phyloP scores from a whole-genome alignment of 805 yeast species.

The Candida sphagnicola region DNA sequence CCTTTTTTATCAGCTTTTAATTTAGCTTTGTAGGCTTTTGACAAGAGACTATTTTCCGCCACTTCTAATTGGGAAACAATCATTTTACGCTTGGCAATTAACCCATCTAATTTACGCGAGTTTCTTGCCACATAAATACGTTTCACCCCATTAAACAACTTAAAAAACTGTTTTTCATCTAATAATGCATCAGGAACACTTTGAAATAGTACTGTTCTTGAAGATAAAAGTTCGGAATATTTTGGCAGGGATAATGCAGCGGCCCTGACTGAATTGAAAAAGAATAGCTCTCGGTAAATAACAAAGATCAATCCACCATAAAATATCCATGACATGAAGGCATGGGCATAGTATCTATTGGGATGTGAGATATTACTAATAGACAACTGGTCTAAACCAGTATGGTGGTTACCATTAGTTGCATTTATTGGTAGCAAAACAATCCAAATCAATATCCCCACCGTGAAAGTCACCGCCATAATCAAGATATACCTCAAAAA shows the following conservation, averaged over 20 bases:
- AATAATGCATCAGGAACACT: slow-evolving; percentile 74
- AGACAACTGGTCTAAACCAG: slow-evolving; percentile 73
- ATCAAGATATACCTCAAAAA: slow-evolving; percentile 73
- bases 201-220: slow-evolving; percentile 81
- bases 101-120: slow-evolving; percentile 47
- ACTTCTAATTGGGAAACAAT: slow-evolving; percentile 63
- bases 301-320: slow-evolving; percentile 68
- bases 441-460: slow-evolving; percentile 52
- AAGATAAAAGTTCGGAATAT: slow-evolving; percentile 68
- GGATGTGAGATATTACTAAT: slow-evolving; percentile 66
- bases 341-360: slow-evolving; percentile 81
- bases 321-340: slow-evolving; percentile 72
- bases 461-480: slow-evolving; percentile 44
- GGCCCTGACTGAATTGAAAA: slow-evolving; percentile 70
- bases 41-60: slow-evolving; percentile 57
- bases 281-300: slow-evolving; percentile 78
- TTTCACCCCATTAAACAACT: slow-evolving; percentile 78
- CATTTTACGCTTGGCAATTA: slow-evolving; percentile 55
- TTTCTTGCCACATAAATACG: slow-evolving; percentile 78
- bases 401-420: slow-evolving; percentile 53
- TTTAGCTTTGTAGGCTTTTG: slow-evolving; percentile 59
- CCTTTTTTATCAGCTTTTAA: slow-evolving; percentile 67
- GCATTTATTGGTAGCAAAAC: slow-evolving; percentile 84
- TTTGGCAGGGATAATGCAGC: slow-evolving; percentile 79
- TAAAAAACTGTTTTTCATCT: slow-evolving; percentile 67